phyloP scores from a whole-genome alignment of 176 grass and related monocot species.

The barley (Hordeum vulgare) region DNA sequence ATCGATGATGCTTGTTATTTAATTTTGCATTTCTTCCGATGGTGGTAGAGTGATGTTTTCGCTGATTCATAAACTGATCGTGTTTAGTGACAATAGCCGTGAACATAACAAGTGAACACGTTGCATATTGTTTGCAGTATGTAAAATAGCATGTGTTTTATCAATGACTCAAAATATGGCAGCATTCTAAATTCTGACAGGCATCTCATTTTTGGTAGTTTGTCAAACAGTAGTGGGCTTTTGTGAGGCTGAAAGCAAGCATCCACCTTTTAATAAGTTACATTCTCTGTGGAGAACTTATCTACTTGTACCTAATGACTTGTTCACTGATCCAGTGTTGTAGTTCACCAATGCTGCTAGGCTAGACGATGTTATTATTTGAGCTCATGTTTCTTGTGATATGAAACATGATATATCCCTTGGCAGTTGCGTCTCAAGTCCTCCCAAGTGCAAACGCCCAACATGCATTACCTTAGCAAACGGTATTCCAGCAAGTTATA shows the following conservation, averaged over 20 bases:
- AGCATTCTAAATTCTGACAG: neutral
- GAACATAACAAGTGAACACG: neutral
- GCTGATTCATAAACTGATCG: neutral
- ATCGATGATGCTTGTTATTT: neutral
- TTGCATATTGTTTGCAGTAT: slow-evolving; percentile 3
- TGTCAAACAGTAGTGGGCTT: neutral
- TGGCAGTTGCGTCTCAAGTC: neutral
- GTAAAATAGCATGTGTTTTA: neutral
- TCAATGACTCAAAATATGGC: neutral
- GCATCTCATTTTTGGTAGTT: neutral
- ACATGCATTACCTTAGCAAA: neutral
- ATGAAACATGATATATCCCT: neutral
- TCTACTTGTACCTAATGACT: neutral
- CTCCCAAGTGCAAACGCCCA: neutral
- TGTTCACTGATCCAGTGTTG: neutral
- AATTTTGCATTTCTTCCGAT: neutral
- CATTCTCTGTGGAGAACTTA: neutral
- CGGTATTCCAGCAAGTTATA: neutral
- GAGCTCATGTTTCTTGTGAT: neutral
- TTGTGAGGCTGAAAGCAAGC: too few species aligned
- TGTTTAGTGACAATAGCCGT: neutral
- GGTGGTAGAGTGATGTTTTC: neutral
- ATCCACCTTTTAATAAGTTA: too few species aligned
- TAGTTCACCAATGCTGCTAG: neutral
- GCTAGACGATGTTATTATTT: neutral